A percentile compares a stretch with the other conserved stretches of the same genome.
These are phyloP conservation scores for Cryptosporidium meleagridis DNA, from an alignment of 169 alveolate genomes.

Conservation along the genomic window DNA sequence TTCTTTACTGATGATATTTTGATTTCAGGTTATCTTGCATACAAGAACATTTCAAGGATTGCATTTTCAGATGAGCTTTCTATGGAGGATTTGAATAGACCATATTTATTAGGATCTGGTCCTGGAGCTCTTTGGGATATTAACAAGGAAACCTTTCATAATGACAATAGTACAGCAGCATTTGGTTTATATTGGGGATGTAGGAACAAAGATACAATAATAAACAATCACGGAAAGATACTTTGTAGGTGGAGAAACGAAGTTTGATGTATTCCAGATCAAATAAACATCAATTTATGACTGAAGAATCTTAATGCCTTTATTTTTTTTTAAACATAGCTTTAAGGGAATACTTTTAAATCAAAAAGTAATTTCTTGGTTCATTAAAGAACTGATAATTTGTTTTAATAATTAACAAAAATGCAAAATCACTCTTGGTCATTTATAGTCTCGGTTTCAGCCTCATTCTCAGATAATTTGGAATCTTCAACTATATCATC, in stretches of 20 bases:
- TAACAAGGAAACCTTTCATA: conserved; percentile 46
- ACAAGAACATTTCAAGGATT: conserved; percentile 65
- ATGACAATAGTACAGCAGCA: conserved; percentile 68
- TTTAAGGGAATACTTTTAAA: not conserved
- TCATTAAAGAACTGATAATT: not conserved
- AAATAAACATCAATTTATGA: not conserved
- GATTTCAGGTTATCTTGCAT: conserved; percentile 74
- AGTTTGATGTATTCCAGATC: conserved; percentile 12
- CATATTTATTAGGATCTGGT: conserved; percentile 74
- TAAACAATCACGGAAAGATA: conserved; percentile 5
- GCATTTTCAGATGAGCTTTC: conserved; percentile 49
- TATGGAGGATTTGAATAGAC: conserved; percentile 17
- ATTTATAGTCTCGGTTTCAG: not conserved
- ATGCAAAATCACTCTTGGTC: not conserved
- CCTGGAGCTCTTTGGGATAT: conserved; percentile 74
- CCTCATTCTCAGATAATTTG: not conserved
- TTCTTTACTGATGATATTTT: conserved; percentile 68
- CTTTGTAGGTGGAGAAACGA: conserved; percentile 63
- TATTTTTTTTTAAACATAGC: not conserved
- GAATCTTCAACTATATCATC: conserved; percentile 8
- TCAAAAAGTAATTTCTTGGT: not conserved
- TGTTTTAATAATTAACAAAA: not conserved
- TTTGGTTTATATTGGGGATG: conserved; percentile 74
- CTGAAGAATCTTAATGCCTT: not conserved
- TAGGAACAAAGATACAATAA: not conserved